Conservation (phyloP, 208 protist genomes). For the Trichomonas tenax region DNA sequence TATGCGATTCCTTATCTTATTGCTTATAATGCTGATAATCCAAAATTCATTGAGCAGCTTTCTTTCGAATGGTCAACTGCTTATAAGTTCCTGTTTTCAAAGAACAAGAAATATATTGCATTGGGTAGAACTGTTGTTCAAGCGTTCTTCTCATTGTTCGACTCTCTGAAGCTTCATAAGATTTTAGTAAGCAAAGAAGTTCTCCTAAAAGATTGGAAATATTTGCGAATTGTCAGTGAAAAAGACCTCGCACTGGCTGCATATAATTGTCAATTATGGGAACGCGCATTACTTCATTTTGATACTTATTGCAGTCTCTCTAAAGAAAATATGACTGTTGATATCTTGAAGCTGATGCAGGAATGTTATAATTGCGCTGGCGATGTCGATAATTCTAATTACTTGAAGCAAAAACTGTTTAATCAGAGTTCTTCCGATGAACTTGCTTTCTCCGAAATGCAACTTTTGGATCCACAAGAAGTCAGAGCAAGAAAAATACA, state of each 20-base stretch:
- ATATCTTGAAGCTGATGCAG: not conserved
- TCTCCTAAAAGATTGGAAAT: not conserved
- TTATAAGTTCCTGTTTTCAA: not conserved
- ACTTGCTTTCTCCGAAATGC: not conserved
- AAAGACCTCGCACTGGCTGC: not conserved
- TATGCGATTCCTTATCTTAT: not conserved
- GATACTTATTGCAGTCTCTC: not conserved
- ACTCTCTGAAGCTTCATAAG: not conserved
- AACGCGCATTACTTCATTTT: not conserved
- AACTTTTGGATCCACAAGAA: not conserved
- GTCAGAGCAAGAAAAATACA: not conserved
- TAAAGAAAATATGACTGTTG: not conserved
- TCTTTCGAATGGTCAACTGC: not conserved
- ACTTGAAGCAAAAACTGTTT: not conserved
- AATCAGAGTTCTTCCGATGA: too few relatives aligned
- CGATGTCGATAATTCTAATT: not conserved
- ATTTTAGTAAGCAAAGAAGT: not conserved
- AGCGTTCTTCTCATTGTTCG: not conserved
- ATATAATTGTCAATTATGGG: not conserved
- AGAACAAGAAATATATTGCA: not conserved
- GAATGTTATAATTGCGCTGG: not conserved
- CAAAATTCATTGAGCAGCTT: not conserved
- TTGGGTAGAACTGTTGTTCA: not conserved
- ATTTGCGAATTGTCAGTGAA: not conserved
- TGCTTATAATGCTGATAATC: not conserved